A percentile compares a stretch with the other conserved stretches of the same genome.
Evolutionary conservation across 768 basidiomycete species (phyloP).

Genomic region (Russula sp.): DNA sequence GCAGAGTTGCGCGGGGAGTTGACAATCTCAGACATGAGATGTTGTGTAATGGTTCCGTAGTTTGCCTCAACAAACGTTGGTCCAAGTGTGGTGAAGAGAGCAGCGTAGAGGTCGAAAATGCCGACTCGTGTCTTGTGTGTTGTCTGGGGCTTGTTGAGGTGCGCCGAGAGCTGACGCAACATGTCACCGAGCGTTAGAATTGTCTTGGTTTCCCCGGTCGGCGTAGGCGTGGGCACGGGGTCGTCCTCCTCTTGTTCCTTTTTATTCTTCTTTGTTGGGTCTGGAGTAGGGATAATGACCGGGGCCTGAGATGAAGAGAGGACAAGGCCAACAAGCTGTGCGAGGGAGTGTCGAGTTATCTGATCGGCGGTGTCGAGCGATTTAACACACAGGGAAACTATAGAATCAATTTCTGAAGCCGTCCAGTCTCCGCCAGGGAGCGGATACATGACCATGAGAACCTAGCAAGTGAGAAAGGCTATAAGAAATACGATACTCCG

Average conservation of each 20-base stretch:
- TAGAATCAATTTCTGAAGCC: constrained; percentile 67
- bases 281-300: constrained; percentile 41
- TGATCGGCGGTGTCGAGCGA: constrained; percentile 81
- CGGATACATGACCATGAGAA: constrained; percentile 54
- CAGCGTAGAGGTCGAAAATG: constrained; percentile 83
- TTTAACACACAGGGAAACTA: constrained; percentile 62
- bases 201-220: constrained; percentile 56
- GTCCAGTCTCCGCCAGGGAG: constrained; percentile 50
- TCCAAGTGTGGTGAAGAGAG: constrained; percentile 71
- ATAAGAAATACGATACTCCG: not conserved
- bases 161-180: constrained; percentile 69
- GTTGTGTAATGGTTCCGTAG: constrained; percentile 71
- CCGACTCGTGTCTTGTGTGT: constrained; percentile 74
- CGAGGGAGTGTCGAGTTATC: constrained; percentile 70
- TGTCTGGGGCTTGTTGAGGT: constrained; percentile 69
- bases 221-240: constrained; percentile 39
- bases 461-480: constrained; percentile 33
- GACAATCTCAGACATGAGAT: constrained; percentile 75
- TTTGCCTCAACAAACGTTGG: constrained; percentile 73
- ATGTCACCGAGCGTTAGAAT: constrained; percentile 73
- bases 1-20: constrained; percentile 46
- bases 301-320: constrained; percentile 79
- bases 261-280: constrained; percentile 58
- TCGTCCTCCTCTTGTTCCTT: constrained; percentile 55
- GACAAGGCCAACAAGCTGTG: constrained; percentile 76